Base-by-base conservation (phyloP, 2,329 filamentous ascomycete species). In the Cladosporium sp. region DNA sequence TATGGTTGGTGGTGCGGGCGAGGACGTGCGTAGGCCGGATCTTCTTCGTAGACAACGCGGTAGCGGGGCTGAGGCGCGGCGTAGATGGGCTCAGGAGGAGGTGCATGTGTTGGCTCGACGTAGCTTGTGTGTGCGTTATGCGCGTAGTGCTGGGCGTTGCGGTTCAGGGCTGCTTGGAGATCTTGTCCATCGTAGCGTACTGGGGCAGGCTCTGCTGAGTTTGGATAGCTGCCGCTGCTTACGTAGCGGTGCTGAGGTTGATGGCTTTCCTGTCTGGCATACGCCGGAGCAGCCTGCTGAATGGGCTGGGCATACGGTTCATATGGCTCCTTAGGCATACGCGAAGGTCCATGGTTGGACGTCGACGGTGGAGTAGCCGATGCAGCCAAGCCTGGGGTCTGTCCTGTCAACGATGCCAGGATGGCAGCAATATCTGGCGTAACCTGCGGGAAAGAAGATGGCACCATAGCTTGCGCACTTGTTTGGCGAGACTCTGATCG, bases 351-450 rank as follows among this genome's bases (percentile, higher is more conserved):
- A 58, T 58, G 52, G 39, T 58, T 59, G 11, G 40, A 55, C 39
- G 62, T 42, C 9, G 55, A 40, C 7, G 66, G 59, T 22, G 67
- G 59, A 4, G 63, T 61, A 5, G 60, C 54, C 34, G 59, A 56
- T 12, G 42, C 34, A 14, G 42, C 11, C 12, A 34, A 11, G 22
- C 19, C 45, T 20, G 49, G 45, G 20, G 20, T 40, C 20, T 57
- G 43, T 11, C 55, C 45, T 15, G 37, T 40, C 12, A 42, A n/a
- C n/a, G 37, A 34, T n/a, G 67, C 66, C 57, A 70, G 36, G 28
- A 71, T 71, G 9, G 68, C 67, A 40, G 68, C 62, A 36, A 71
- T 70, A 43, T 71, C 67, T 43, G 63, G 64, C 9, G 55, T 59
- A 11, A 55, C 54, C 8, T 60, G 50, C 19, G 59, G 50, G 9